These are phyloP conservation scores for Actinomortierella ambigua DNA, from an alignment of 371 early-diverging fungal genomes.

Conservation along the genomic window DNA sequence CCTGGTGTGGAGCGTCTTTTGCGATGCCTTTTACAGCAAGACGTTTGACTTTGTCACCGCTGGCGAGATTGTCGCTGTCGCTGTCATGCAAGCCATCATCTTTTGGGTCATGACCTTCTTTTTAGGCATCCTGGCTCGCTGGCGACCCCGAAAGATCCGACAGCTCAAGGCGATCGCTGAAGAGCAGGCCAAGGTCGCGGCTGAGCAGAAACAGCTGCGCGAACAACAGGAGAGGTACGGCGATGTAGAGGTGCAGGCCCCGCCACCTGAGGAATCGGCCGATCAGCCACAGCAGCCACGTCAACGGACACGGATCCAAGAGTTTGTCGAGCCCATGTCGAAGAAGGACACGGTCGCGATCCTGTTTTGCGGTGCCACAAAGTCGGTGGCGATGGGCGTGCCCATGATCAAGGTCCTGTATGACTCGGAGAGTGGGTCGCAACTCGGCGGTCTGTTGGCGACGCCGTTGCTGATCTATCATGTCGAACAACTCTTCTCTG, in stretches of 20 bases:
- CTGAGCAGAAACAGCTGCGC: not conserved
- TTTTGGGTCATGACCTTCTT: constrained; percentile 49
- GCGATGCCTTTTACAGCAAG: constrained; percentile 69
- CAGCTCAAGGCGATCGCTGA: constrained; percentile 29
- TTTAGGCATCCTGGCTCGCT: constrained; percentile 22
- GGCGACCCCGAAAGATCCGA: constrained; percentile 31
- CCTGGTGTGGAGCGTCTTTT: constrained; percentile 78
- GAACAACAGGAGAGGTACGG: constrained; percentile 22
- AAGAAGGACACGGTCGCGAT: constrained; percentile 40
- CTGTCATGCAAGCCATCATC: constrained; percentile 56
- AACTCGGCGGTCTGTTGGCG: constrained; percentile 63
- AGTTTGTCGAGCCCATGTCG: constrained; percentile 23
- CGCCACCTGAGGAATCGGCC: constrained; percentile 5
- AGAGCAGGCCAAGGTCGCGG: not conserved
- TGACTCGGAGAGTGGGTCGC: constrained; percentile 49
- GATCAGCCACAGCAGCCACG: too few relatives aligned
- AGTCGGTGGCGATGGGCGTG: constrained; percentile 80
- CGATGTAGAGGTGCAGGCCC: not conserved
- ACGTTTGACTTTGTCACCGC: constrained; percentile 57
- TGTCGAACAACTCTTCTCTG: constrained; percentile 73
- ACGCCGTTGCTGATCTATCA: constrained; percentile 77
- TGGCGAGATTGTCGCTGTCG: constrained; percentile 61
- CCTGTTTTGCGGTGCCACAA: constrained; percentile 69
- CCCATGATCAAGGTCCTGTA: constrained; percentile 80
- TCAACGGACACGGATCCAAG: constrained; percentile 8